Conservation (phyloP, 106 monocot genomes). For the Alisma plantagoaquatica region DNA sequence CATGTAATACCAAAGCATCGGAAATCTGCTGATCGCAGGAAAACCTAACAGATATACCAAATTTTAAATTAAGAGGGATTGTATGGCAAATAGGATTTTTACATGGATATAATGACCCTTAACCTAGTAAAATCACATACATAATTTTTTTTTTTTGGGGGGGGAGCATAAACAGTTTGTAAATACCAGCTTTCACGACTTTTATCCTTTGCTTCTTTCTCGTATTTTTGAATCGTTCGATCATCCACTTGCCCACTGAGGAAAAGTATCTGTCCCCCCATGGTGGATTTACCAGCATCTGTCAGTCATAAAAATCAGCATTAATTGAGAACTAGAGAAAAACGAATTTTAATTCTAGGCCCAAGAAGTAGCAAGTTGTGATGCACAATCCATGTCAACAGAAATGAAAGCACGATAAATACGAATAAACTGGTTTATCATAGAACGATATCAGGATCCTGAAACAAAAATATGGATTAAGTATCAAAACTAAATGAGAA, state of each 20-base stretch:
- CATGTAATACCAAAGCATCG: no score
- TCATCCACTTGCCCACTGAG: slow-evolving; percentile 98
- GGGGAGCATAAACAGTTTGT: no score
- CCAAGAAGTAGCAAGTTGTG: background rate
- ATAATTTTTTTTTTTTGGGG: no score
- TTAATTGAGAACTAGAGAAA: no score
- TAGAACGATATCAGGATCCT: background rate
- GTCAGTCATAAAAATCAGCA: no score
- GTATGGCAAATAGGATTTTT: no score
- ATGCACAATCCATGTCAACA: background rate
- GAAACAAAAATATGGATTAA: background rate
- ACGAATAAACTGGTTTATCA: background rate
- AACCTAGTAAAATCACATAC: no score
- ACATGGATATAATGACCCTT: no score
- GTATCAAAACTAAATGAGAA: background rate
- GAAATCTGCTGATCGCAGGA: no score
- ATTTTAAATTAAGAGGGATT: no score
- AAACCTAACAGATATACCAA: no score
- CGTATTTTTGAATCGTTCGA: slow-evolving; percentile 95
- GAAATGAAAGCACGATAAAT: background rate
- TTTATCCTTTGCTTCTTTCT: slow-evolving; percentile 98
- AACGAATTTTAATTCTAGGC: no score
- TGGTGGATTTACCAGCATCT: slow-evolving; percentile 99
- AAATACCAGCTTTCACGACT: slow-evolving; percentile 99
- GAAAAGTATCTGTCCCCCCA: slow-evolving; percentile 92